These are phyloP conservation scores for Leccinum subtestaceum DNA, from an alignment of 768 basidiomycete species.

Conservation along the genomic window DNA sequence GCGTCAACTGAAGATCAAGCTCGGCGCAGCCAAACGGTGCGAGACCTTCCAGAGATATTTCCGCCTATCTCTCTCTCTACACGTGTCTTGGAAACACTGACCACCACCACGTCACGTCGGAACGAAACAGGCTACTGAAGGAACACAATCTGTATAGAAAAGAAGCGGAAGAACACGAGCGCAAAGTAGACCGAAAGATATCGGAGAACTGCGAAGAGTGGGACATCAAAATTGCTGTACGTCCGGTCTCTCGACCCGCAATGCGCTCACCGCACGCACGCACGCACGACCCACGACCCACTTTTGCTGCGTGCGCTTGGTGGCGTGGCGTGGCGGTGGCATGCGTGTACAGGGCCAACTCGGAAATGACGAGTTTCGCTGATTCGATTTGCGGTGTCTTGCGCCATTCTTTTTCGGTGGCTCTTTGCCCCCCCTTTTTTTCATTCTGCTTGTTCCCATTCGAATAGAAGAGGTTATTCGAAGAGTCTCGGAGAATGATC, in stretches of 20 bases:
- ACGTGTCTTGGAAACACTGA: slow-evolving; percentile 3
- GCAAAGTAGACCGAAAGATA: slow-evolving; percentile 59
- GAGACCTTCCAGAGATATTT: slow-evolving; percentile 14
- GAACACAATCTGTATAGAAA: slow-evolving; percentile 64
- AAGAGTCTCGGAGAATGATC: slow-evolving; percentile 83
- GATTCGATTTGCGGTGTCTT: slow-evolving; percentile 15
- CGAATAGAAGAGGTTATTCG: slow-evolving; percentile 58
- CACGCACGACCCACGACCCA: background rate
- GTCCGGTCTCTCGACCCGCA: slow-evolving; percentile 27
- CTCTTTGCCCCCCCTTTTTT: slow-evolving; percentile 1
- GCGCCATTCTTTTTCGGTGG: slow-evolving; percentile 14
- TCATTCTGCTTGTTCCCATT: background rate
- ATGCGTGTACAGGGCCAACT: slow-evolving; percentile 18
- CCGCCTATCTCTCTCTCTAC: slow-evolving; percentile 11
- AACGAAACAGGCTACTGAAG: slow-evolving; percentile 53
- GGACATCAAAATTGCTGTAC: slow-evolving; percentile 73
- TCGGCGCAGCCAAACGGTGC: slow-evolving; percentile 64
- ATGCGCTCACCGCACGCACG: slow-evolving; percentile 1
- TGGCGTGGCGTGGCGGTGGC: slow-evolving; percentile 10
- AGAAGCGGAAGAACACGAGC: slow-evolving; percentile 59
- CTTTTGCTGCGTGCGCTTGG: slow-evolving; percentile 15
- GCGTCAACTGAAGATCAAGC: slow-evolving; percentile 77
- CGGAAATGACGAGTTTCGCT: slow-evolving; percentile 27
- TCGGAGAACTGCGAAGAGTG: slow-evolving; percentile 66
- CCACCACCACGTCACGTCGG: slow-evolving; percentile 11